Conservation (phyloP, 129 eudicot genomes). For the Glebionis coronaria region DNA sequence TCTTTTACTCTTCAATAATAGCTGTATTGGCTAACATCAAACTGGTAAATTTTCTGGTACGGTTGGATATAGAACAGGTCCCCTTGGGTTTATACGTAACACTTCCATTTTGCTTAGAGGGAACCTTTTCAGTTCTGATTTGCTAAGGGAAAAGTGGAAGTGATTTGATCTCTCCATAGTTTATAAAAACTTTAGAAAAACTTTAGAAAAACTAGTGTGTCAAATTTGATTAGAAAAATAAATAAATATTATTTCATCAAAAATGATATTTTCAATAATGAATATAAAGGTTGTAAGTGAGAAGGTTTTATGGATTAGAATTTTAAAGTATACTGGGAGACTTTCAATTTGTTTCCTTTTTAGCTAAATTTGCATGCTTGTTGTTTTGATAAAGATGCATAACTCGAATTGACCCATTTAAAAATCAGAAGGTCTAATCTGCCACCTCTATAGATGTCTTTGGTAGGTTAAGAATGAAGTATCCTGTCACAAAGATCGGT, state of each 20-base stretch:
- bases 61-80: not conserved
- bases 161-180: not conserved
- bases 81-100: not conserved
- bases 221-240: not conserved
- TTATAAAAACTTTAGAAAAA: not conserved
- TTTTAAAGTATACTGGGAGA: too few species aligned
- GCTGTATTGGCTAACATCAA: conserved; percentile 5
- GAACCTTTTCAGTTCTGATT: not conserved
- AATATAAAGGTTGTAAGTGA: not conserved
- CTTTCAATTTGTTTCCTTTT: too few species aligned
- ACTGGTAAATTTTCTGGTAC: not conserved
- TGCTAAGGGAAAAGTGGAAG: not conserved
- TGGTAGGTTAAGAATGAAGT: not conserved
- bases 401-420: not conserved
- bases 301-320: not conserved
- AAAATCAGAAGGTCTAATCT: not conserved
- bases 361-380: not conserved
- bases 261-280: not conserved
- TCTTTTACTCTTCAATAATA: conserved; percentile 8
- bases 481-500: not conserved
- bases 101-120: not conserved
- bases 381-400: not conserved
- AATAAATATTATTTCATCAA: not conserved
- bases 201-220: too few species aligned
- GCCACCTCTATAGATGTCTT: not conserved